A percentile compares a stretch with the other conserved stretches of the same genome.
Evolutionary conservation across 2,329 filamentous ascomycete genomes (phyloP).

Genomic region (Blastomyces gilchristii): DNA sequence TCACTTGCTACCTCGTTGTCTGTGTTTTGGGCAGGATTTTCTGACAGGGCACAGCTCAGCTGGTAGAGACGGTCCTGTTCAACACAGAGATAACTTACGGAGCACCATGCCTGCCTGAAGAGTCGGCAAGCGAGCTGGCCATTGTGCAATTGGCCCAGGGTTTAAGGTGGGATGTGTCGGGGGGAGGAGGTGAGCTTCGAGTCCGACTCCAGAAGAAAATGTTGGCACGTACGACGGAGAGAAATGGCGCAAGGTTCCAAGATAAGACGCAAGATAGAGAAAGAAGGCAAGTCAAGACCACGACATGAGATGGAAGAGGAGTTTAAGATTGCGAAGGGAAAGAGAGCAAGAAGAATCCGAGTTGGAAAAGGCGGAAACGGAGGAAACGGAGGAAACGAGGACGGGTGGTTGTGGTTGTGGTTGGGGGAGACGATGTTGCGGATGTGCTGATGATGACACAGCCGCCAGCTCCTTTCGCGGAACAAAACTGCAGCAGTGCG

Average conservation of each 20-base stretch:
- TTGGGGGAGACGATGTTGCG: not conserved
- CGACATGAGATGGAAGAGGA: not conserved
- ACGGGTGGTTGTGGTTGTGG: not conserved
- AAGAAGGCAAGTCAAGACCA: not conserved
- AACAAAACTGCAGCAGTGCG: not conserved
- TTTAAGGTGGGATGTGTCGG: not conserved
- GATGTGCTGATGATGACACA: not conserved
- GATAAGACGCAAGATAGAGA: not conserved
- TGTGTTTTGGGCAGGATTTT: not conserved
- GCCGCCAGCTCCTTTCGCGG: not conserved
- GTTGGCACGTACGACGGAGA: not conserved
- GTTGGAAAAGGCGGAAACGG: not conserved
- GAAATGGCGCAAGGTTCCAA: not conserved
- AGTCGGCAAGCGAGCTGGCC: conserved; percentile 43
- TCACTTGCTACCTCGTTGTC: not conserved
- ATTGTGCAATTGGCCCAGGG: conserved; percentile 26
- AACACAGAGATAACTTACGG: conserved; percentile 36
- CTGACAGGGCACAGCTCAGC: not conserved
- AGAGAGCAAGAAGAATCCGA: not conserved
- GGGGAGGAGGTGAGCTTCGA: not conserved
- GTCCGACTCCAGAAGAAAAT: not conserved
- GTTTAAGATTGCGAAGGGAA: not conserved
- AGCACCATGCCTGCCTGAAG: conserved; percentile 41
- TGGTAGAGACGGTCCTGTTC: not conserved
- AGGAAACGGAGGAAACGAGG: not conserved